Conservation (phyloP, 352 stramenopile genomes). For the Pythium monospermum region DNA sequence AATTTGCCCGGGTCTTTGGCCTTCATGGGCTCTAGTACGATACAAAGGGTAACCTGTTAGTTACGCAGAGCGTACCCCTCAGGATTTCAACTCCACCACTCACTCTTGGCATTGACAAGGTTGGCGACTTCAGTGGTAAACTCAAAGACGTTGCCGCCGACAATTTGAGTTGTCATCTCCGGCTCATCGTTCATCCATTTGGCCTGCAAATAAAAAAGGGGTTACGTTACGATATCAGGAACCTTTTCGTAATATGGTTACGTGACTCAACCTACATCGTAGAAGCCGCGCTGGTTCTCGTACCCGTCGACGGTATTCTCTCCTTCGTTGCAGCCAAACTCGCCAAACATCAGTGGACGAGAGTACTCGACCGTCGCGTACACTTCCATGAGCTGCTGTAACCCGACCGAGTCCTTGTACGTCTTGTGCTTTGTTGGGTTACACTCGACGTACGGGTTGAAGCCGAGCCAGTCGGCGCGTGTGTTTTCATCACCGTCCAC, state of each 20-base stretch:
- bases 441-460: slow-evolving; percentile 74
- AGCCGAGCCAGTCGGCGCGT: slow-evolving; percentile 52
- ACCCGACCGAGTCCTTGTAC: slow-evolving; percentile 51
- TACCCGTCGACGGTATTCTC: slow-evolving; percentile 61
- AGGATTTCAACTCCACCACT: too few species aligned
- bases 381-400: slow-evolving; percentile 58
- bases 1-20: slow-evolving; percentile 45
- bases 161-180: slow-evolving; percentile 66
- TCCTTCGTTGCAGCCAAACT: slow-evolving; percentile 72
- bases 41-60: too few species aligned
- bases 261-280: slow-evolving; percentile 33
- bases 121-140: slow-evolving; percentile 74
- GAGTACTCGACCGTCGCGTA: slow-evolving; percentile 43
- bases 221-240: too few species aligned
- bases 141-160: slow-evolving; percentile 78
- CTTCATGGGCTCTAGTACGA: slow-evolving; percentile 33
- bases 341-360: slow-evolving; percentile 64
- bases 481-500: slow-evolving; percentile 50
- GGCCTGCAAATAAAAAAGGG: slow-evolving; percentile 29
- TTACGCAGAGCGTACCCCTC: too few species aligned
- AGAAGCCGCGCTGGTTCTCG: slow-evolving; percentile 64
- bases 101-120: slow-evolving; percentile 35
- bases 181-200: slow-evolving; percentile 84
- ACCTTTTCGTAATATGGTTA: too few species aligned
- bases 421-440: slow-evolving; percentile 41